Evolutionary conservation across 2,329 filamentous ascomycete species (phyloP), one percentile per base, ranked within the genome.

Genomic region (Fusarium mundagurra): DNA sequence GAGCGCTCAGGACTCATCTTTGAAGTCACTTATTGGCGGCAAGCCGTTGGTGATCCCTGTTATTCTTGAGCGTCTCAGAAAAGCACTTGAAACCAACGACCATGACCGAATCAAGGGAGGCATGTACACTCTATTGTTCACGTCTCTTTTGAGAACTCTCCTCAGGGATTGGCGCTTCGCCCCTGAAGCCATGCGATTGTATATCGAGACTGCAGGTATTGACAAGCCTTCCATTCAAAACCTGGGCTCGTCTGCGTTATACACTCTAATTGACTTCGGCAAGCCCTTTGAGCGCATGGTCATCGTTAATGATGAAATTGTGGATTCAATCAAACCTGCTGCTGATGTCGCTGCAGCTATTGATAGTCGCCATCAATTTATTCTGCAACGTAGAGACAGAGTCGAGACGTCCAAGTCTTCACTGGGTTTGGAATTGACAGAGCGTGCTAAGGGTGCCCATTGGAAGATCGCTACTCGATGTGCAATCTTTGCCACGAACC

Each of bases 401-500:
- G 95, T 98, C 9, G 96, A 99, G 82, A 87, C 88, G 61, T 95
- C 93, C 84, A 99, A 99, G 84, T 87, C 91, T 0, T 89, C 90
- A 8, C 85, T 99, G 33, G 94, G 95, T 0, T 86, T 94, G 62
- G 95, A 98, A 80, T 87, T 99, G 38, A 92, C 95, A 8, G 90
- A 93, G 67, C 85, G 92, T 68, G 93, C 94, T 4, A 92, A 91
- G 77, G 90, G 90, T 7, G 94, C 95, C 2, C 97, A 99, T 80
- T 99, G 96, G 96, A 98, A 98, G 85, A 95, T 98, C 77, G 96
- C 96, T 11, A 94, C 92, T 58, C 89, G 96, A 34, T 97, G 95
- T 64, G 93, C 94, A 16, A 93, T 97, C 41, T 96, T 99, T 80
- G 94, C 97, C 9, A 91, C 96, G 64, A 97, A 96, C 69, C 88